phyloP scores from a whole-genome alignment of 768 basidiomycete genomes.

The Leucocoprinus leucothites region DNA sequence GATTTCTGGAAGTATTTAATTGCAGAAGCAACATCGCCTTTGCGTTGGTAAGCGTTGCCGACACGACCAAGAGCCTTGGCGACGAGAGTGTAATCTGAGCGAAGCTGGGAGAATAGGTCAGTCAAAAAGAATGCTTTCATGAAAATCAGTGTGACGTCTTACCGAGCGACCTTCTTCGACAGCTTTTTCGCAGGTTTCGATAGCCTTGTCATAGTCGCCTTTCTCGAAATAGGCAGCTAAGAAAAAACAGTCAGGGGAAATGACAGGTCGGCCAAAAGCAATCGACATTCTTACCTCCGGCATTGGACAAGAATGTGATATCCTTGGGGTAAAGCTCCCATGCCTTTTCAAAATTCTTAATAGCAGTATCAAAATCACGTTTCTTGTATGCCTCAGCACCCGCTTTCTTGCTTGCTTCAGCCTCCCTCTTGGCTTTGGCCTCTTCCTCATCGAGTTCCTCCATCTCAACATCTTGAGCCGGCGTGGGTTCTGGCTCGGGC shows the following conservation, averaged over 20 bases:
- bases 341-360: slow-evolving; percentile 74
- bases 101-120: slow-evolving; percentile 44
- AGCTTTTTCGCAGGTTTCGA: slow-evolving; percentile 93
- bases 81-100: slow-evolving; percentile 92
- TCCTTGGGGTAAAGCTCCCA: slow-evolving; percentile 96
- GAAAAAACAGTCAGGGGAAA: background rate
- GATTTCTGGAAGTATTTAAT: slow-evolving; percentile 94
- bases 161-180: slow-evolving; percentile 90
- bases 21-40: slow-evolving; percentile 70
- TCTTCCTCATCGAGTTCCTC: slow-evolving; percentile 68
- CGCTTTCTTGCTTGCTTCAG: slow-evolving; percentile 74
- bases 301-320: slow-evolving; percentile 89
- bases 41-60: slow-evolving; percentile 81
- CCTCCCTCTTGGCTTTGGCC: slow-evolving; percentile 69
- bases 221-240: slow-evolving; percentile 92
- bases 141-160: slow-evolving; percentile 16
- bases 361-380: slow-evolving; percentile 76
- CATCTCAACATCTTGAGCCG: slow-evolving; percentile 65
- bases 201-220: slow-evolving; percentile 86
- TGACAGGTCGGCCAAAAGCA: background rate
- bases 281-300: slow-evolving; percentile 54
- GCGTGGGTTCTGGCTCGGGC: slow-evolving; percentile 33
- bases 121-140: background rate
- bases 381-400: slow-evolving; percentile 86
- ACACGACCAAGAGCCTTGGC: slow-evolving; percentile 93